A percentile compares a stretch with the other conserved stretches of the same genome.
Evolutionary conservation across 2,329 filamentous ascomycete genomes (phyloP).

Genomic region (Botryotinia calthae): DNA sequence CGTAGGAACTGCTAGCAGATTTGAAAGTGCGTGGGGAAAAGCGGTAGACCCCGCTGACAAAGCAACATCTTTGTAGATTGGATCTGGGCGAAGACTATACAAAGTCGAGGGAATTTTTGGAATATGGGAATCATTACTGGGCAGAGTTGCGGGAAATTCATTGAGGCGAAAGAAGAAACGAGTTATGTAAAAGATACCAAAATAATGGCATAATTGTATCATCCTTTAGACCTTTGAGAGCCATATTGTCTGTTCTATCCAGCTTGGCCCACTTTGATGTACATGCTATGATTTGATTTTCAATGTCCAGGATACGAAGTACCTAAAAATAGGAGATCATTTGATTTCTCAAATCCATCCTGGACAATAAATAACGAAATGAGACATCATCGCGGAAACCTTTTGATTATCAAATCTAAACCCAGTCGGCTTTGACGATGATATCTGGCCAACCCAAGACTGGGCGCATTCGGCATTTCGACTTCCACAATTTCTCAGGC

Average conservation of each 20-base stretch:
- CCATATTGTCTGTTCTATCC: neutral
- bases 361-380: neutral
- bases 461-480: neutral
- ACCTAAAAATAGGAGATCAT: neutral
- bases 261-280: neutral
- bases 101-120: constrained; percentile 1
- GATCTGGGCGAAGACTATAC: constrained; percentile 13
- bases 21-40: constrained; percentile 70
- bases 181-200: constrained; percentile 23
- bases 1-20: constrained; percentile 50
- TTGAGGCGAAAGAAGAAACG: constrained; percentile 7
- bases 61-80: constrained; percentile 22
- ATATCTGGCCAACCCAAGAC: neutral
- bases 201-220: constrained; percentile 17
- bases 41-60: constrained; percentile 47
- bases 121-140: constrained; percentile 11
- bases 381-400: neutral
- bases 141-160: neutral
- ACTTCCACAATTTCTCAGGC: neutral
- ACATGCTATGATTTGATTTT: neutral
- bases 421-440: neutral
- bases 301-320: neutral
- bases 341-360: neutral
- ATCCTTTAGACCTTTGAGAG: neutral
- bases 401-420: neutral